These are phyloP conservation scores for Mycena filopes DNA, from an alignment of 768 basidiomycete genomes.

Conservation along the genomic window DNA sequence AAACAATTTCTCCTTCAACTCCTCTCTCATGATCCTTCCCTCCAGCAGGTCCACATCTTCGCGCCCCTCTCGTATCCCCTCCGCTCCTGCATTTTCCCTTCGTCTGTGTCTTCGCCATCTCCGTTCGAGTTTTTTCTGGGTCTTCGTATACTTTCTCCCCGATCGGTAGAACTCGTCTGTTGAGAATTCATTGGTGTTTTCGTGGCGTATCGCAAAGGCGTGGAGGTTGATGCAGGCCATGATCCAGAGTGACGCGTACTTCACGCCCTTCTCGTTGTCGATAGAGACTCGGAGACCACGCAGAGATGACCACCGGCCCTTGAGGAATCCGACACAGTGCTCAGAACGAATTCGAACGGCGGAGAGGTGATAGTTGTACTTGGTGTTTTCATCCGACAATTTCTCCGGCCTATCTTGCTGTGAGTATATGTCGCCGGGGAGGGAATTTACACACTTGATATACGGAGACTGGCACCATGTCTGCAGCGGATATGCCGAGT, in stretches of 20 bases:
- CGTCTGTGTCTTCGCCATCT: too few relatives aligned
- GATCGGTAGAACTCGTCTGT: too few relatives aligned
- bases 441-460: conserved; percentile 32
- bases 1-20: too few relatives aligned
- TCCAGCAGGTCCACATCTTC: too few relatives aligned
- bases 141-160: neutral
- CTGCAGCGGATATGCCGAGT: conserved; percentile 43
- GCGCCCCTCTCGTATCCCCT: neutral
- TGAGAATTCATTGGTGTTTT: too few relatives aligned
- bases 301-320: conserved; percentile 43
- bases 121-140: neutral
- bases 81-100: neutral
- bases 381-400: conserved; percentile 24
- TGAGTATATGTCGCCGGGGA: too few relatives aligned
- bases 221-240: conserved; percentile 45
- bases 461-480: conserved; percentile 38
- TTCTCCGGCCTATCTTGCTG: neutral
- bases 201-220: conserved; percentile 37
- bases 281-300: conserved; percentile 39
- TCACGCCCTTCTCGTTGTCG: conserved; percentile 24
- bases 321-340: conserved; percentile 43
- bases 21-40: too few relatives aligned
- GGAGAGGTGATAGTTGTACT: conserved; percentile 41
- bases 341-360: conserved; percentile 41
- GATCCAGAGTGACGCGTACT: conserved; percentile 43